These are phyloP conservation scores for Dictyostelium firmibasis DNA, from an alignment of 78 protist genomes.

Conservation along the genomic window DNA sequence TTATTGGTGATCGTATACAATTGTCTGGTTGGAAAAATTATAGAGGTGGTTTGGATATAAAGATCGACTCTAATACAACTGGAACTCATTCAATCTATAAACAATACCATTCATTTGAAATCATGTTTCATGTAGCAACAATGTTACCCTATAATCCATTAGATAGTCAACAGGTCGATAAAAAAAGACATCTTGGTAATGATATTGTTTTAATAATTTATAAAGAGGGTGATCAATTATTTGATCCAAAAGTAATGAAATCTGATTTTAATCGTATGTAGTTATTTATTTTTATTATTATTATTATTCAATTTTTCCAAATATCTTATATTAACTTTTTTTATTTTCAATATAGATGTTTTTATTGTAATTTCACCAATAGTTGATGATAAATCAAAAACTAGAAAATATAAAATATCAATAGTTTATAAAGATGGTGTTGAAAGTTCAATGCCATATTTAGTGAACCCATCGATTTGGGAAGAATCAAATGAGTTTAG, in stretches of 20 bases:
- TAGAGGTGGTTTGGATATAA: constrained; percentile 86
- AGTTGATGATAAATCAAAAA: not conserved
- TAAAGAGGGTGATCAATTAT: constrained; percentile 68
- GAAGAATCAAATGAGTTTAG: constrained; percentile 33
- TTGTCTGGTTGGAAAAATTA: constrained; percentile 70
- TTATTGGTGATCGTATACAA: constrained; percentile 83
- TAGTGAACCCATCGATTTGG: constrained; percentile 33
- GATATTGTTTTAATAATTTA: constrained; percentile 83
- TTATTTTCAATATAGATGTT: constrained; percentile 32
- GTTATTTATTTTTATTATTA: no score
- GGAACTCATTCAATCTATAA: constrained; percentile 81
- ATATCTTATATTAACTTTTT: not conserved
- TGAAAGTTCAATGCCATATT: not conserved
- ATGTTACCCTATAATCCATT: constrained; percentile 58
- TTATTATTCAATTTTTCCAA: no score
- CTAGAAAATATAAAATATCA: constrained; percentile 17
- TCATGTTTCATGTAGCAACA: constrained; percentile 91
- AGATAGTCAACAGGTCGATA: constrained; percentile 82
- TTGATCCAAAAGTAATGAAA: constrained; percentile 71
- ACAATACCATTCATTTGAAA: constrained; percentile 46
- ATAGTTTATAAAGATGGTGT: constrained; percentile 69
- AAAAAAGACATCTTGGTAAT: constrained; percentile 89
- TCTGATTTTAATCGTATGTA: constrained; percentile 82
- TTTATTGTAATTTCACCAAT: constrained; percentile 50
- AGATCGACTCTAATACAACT: constrained; percentile 23